phyloP scores from a whole-genome alignment of 139 green algal species.

The Volvox reticuliferus region DNA sequence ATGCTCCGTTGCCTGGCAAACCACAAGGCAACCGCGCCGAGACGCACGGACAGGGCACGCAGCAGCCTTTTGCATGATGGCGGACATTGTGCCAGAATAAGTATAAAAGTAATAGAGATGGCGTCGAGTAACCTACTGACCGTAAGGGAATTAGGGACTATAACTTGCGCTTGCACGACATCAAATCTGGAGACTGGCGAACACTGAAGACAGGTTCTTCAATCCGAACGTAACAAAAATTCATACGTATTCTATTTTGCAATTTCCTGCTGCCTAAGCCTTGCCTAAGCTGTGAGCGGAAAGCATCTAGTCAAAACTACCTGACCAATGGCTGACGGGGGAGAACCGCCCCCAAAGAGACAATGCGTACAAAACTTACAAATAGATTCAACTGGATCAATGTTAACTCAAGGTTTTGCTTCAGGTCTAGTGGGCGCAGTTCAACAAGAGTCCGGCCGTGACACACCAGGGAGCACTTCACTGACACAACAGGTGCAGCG shows the following conservation, averaged over 20 bases:
- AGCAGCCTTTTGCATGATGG: constrained; percentile 13
- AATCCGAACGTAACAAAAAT: no score
- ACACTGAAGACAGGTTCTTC: no score
- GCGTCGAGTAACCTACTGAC: no score
- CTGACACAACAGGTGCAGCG: neutral
- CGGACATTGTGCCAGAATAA: neutral
- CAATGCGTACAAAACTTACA: neutral
- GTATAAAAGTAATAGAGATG: neutral
- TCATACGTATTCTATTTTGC: no score
- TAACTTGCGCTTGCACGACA: no score
- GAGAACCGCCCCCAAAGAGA: constrained; percentile 13
- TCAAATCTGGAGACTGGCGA: no score
- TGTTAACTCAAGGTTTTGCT: no score
- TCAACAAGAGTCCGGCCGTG: neutral
- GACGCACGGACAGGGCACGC: neutral
- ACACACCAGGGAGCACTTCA: neutral
- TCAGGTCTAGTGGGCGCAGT: no score
- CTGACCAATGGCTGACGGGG: constrained; percentile 7
- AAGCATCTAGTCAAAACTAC: neutral
- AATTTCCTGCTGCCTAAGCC: no score
- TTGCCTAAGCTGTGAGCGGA: no score
- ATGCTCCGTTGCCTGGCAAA: constrained; percentile 5
- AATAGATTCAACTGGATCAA: neutral
- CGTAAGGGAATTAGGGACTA: no score
- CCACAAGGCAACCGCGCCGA: neutral